Base-by-base conservation (phyloP, 352 stramenopile species). In the Phytophthora citricola region DNA sequence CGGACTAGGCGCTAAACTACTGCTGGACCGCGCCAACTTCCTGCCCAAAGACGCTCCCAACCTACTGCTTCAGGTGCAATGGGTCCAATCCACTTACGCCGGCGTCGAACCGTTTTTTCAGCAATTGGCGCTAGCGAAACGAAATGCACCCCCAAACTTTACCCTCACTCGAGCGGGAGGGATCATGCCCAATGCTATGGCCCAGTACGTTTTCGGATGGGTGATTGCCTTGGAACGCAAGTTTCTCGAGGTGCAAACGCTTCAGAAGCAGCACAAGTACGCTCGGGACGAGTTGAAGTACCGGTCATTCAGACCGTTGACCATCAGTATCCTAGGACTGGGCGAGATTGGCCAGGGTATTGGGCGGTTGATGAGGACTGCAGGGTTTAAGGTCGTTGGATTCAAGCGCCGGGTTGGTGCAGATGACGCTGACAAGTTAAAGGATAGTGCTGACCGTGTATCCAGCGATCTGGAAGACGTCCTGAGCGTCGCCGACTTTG, bases 261-360 rank as follows among this genome's bases (percentile, higher is more conserved):
- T 58, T 56, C 75, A 87, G 47, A 31, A 44, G 4, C 45, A 78
- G 38, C 56, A 60, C 14, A 17, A 69, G 11, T 85, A 81, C 22
- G 71, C 69, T 27, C 47, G 61, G 15, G 39, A 31, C 5, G 48
- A 73, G 34, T 53, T 79, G 14, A 69, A 56, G 31, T 83, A 80
- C 38, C 69, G 73, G 8, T 65, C 70, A 10, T 80, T 73, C 39
- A 55, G 59, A 12, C 46, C 69, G 17, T 53, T 91, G 26, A 89
- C 78, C 1, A 54, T 91, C 8, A 70, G 76, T 2, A 77, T 91
- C 41, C 69, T 91, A 11, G 82, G 82, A 2, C 58, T 91, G 14
- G 82, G 82, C 7, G 82, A 87, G 20, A 89, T 91, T 58, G 82
- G 82, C 22, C 82, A 88, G 38, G 71, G 59, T 24, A 89, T 88